Evolutionary conservation across 768 basidiomycete species (phyloP), one percentile per base, ranked within the genome.

Genomic region (Rhodocollybia butyracea): DNA sequence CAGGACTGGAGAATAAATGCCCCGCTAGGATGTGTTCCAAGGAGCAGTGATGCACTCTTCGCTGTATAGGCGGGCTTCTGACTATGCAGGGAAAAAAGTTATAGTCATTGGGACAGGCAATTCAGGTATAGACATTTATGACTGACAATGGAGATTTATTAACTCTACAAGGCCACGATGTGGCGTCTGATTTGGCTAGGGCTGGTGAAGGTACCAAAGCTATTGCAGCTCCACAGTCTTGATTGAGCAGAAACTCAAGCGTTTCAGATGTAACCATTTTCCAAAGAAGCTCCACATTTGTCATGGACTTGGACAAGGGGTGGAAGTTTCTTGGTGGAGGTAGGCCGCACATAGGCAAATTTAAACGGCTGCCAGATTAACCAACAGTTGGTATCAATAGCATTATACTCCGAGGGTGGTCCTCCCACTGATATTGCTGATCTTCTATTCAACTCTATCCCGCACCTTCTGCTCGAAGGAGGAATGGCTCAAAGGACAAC

Each of bases 201-300:
- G 34, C 22, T 50, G 48, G 48, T 22, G 32, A 34, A 7, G 48
- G 48, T 50, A 50, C 11, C 32, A 31, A 8, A 21, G 27, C 22
- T 21, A 10, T 30, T 12, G 13, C 5, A n/a, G 13, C 4, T 31
- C 1, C 32, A 3, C 10, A n/a, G 6, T 21, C 19, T 4, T 3
- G 17, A 34, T 13, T 24, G n/a, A 32, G 32, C n/a, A 48, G 8
- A 38, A n/a, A n/a, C n/a, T n/a, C n/a, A n/a, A 24, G 3, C 11
- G 19, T 34, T 22, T 48, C 19, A 76, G 76, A 78, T 30, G 67
- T 77, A 5, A 78, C 78, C 7, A 76, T 79, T 71, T 70, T 71
- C 54, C 83, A 83, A 61, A 71, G 83, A 5, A 68, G 73, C 11
- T 74, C 82, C 1, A 85, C 80, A 1, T 85, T 82, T 59, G 68